phyloP scores from a whole-genome alignment of 1,139 yeast species.

The Saccharomyces hybrid region DNA sequence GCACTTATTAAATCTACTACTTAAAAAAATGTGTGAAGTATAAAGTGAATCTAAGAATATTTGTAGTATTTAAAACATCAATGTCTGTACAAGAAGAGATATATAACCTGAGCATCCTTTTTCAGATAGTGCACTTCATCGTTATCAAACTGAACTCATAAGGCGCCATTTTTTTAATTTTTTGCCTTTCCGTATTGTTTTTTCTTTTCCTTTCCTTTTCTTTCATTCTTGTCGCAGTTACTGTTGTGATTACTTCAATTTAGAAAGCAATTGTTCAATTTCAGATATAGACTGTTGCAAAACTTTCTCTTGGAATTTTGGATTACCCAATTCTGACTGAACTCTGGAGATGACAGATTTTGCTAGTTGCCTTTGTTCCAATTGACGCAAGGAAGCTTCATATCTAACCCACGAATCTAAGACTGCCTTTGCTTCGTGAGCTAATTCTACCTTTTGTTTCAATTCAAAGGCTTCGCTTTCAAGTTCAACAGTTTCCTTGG shows the following conservation, averaged over 20 bases:
- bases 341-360: slow-evolving; percentile 83
- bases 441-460: slow-evolving; percentile 84
- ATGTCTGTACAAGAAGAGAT: background rate
- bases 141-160: background rate
- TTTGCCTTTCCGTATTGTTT: background rate
- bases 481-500: slow-evolving; percentile 92
- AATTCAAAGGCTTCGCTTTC: slow-evolving; percentile 92
- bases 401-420: slow-evolving; percentile 99
- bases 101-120: background rate
- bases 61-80: background rate
- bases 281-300: slow-evolving; percentile 88
- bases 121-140: background rate
- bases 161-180: background rate
- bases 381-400: slow-evolving; percentile 93
- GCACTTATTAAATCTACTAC: background rate
- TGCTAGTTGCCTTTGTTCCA: slow-evolving; percentile 90
- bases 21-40: background rate
- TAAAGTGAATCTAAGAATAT: slow-evolving; percentile 1
- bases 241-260: slow-evolving; percentile 18
- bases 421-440: slow-evolving; percentile 85
- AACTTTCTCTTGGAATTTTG: slow-evolving; percentile 90
- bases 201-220: background rate
- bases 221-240: background rate
- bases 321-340: slow-evolving; percentile 72
- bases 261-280: slow-evolving; percentile 72